Evolutionary conservation across 1,139 yeast species (phyloP), one percentile per base, ranked within the genome.

Genomic region (Hyphopichia fennica): DNA sequence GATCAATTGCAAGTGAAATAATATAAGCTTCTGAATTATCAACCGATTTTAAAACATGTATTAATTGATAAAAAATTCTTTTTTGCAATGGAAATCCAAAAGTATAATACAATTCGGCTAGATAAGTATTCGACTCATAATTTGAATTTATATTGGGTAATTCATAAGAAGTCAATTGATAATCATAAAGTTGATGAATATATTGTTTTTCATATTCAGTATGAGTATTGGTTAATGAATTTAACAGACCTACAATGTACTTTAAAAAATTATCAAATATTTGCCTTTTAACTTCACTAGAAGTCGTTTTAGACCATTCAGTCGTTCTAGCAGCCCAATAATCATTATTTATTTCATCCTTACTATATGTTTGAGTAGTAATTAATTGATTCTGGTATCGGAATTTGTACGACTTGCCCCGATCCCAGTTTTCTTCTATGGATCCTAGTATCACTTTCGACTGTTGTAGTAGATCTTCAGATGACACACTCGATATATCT

Each of bases 31-130:
- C 70, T 20, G 45, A 35, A 7, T 40, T 44, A 5, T 54, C 58
- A 22, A 66, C 61, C 14, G 60, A 54, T 34, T 65, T 69, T 35
- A 60, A 58, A 3, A 81, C 63, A 41, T 77, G 70, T 17, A 84
- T 66, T 70, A 82, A 75, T 41, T 82, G 81, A 48, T 81, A 75
- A 67, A 85, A 83, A 40, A 79, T 80, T 23, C 93, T 51, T 38
- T 54, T 59, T 27, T 57, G 58, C 46, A 81, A 62, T 3, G 82
- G 79, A 47, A 67, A 69, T 13, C 78, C 82, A 42, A 81, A 69
- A 48, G 65, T 63, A 61, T 81, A 81, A 44, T 64, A 68, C 19
- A 79, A 68, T 51, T 49, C 51, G 7, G 58, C 50, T 13, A 55
- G 37, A 43, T 65, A 65, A 14, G 47, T 47, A 45, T 46, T 25